These are phyloP conservation scores for Vitis labrusca DNA, from an alignment of 164 flowering plant species.

Conservation along the genomic window DNA sequence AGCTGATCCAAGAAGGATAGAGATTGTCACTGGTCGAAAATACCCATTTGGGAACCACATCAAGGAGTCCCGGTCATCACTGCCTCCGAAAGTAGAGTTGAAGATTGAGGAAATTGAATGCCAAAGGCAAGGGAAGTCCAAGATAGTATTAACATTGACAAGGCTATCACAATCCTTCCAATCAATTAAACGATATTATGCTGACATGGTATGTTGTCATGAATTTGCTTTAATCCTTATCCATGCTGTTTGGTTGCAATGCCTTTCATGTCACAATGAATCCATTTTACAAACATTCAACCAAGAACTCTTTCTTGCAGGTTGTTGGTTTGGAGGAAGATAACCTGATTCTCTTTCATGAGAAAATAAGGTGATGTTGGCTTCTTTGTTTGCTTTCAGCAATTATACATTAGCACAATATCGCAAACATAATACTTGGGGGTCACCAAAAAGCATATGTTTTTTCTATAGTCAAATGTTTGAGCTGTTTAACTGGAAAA, in stretches of 20 bases:
- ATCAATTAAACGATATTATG: conserved; percentile 68
- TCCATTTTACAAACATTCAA: background rate
- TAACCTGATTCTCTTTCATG: conserved; percentile 73
- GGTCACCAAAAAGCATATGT: background rate
- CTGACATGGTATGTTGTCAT: conserved; percentile 75
- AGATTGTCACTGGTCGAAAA: conserved; percentile 87
- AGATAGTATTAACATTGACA: conserved; percentile 62
- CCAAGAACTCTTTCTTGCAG: conserved; percentile 37
- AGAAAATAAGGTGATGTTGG: conserved; percentile 75
- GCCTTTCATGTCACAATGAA: background rate
- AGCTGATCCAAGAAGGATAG: conserved; percentile 95
- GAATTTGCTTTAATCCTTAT: background rate
- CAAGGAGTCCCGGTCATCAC: conserved; percentile 75
- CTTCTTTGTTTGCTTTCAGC: background rate
- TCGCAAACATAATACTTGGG: conserved; percentile 1
- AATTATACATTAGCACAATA: background rate
- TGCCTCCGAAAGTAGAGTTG: conserved; percentile 87
- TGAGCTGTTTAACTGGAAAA: background rate
- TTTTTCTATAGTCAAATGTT: too few species aligned
- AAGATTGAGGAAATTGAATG: conserved; percentile 54
- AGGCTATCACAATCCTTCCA: conserved; percentile 55
- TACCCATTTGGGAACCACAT: conserved; percentile 98
- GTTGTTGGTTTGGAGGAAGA: conserved; percentile 85
- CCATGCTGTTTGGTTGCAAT: background rate
- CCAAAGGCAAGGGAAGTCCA: conserved; percentile 63